Conservation (phyloP, 805 yeast species). For the Kodamaea sagamina region DNA sequence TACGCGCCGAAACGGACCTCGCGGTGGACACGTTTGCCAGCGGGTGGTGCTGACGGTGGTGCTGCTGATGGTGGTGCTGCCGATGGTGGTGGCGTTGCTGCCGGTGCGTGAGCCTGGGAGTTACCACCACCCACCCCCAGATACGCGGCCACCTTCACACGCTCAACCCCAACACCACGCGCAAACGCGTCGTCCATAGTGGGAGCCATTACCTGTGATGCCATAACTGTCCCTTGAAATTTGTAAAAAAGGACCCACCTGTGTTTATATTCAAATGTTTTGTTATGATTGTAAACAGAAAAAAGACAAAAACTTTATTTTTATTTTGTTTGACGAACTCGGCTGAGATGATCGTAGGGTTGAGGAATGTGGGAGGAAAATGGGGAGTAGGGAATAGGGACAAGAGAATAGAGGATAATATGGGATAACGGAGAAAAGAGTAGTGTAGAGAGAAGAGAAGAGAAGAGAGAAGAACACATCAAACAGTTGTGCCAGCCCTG, state of each 20-base stretch:
- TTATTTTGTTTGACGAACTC: slow-evolving; percentile 9
- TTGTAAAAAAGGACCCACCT: slow-evolving; percentile 5
- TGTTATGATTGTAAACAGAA: slow-evolving; percentile 12
- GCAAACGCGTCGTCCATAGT: slow-evolving; percentile 3
- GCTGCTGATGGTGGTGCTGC: slow-evolving; percentile 1
- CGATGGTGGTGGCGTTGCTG: too few relatives aligned
- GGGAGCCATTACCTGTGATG: slow-evolving; percentile 12
- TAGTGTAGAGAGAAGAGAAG: not conserved
- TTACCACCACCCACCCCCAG: not conserved
- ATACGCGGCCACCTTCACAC: not conserved
- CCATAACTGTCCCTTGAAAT: slow-evolving; percentile 4
- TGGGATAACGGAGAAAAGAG: too few relatives aligned
- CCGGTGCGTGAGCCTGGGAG: too few relatives aligned
- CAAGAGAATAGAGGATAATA: too few relatives aligned
- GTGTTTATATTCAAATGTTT: slow-evolving; percentile 11
- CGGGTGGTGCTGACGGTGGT: too few relatives aligned
- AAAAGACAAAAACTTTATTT: slow-evolving; percentile 10
- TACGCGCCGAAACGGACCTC: slow-evolving; percentile 89
- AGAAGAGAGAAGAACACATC: too few relatives aligned
- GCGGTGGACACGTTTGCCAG: slow-evolving; percentile 45
- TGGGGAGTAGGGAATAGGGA: too few relatives aligned
- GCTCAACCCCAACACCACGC: not conserved
- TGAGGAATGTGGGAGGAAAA: too few relatives aligned
- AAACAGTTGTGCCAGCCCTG: too few relatives aligned
- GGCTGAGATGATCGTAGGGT: not conserved